A percentile compares a stretch with the other conserved stretches of the same genome.
These are phyloP conservation scores for Phytophthora melonis DNA, from an alignment of 352 stramenopile genomes.

Conservation along the genomic window DNA sequence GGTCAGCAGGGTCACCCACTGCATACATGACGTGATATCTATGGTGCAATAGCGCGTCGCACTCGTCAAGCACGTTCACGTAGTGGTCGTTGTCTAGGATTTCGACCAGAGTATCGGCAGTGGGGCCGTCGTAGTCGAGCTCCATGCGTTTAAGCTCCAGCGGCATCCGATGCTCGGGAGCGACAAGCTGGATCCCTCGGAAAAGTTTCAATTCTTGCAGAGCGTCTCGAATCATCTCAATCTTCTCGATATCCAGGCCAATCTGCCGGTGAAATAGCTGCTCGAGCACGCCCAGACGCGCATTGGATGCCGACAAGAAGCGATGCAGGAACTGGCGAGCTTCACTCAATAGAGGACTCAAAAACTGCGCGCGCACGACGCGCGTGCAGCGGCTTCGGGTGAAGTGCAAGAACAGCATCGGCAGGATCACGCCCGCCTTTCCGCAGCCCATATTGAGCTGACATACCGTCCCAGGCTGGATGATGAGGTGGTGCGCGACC, in stretches of 20 bases:
- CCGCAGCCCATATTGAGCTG: slow-evolving; percentile 91
- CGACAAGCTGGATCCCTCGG: slow-evolving; percentile 71
- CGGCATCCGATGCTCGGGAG: slow-evolving; percentile 90
- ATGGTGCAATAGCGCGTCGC: slow-evolving; percentile 88
- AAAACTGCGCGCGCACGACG: slow-evolving; percentile 69
- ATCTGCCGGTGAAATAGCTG: slow-evolving; percentile 78
- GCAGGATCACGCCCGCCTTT: slow-evolving; percentile 89
- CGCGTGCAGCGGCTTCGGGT: slow-evolving; percentile 22
- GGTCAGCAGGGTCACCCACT: slow-evolving; percentile 52
- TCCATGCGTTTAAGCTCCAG: slow-evolving; percentile 83
- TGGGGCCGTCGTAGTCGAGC: slow-evolving; percentile 2
- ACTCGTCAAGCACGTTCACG: slow-evolving; percentile 91
- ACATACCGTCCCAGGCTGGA: slow-evolving; percentile 67
- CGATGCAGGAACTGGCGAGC: slow-evolving; percentile 72
- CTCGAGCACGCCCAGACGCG: slow-evolving; percentile 59
- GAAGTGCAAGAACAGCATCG: slow-evolving; percentile 90
- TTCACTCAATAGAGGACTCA: slow-evolving; percentile 70
- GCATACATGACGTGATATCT: slow-evolving; percentile 92
- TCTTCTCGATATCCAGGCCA: slow-evolving; percentile 31
- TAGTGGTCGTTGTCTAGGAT: slow-evolving; percentile 60
- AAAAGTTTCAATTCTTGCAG: slow-evolving; percentile 46
- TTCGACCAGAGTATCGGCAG: slow-evolving; percentile 36
- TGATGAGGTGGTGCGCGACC: slow-evolving; percentile 75
- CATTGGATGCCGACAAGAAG: slow-evolving; percentile 54
- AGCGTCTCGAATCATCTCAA: slow-evolving; percentile 45